Base-by-base conservation (phyloP, 176 grass and related monocot species). In the Avena sativa region DNA sequence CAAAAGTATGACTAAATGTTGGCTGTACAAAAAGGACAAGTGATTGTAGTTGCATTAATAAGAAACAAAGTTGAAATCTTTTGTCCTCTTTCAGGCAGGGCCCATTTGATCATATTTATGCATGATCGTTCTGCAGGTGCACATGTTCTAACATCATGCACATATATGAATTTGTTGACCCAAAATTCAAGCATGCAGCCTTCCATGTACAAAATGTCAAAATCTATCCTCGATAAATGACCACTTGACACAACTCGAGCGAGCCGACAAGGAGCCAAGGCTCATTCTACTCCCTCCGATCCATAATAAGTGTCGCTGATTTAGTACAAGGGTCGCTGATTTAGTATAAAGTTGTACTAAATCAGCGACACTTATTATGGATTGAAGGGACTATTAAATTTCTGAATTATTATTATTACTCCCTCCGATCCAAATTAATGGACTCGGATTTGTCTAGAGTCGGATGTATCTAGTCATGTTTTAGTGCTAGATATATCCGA, bases 91-190 rank as follows among this genome's bases (percentile, higher is more conserved):
- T 40, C 20, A 43, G 67, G 67, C 67, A 71, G 67, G 67, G 67
- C 8, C 34, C 8, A 43, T 43, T 71, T 17, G 67, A 71, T 71
- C 34, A 71, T 4, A 71, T 20, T 71, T 40, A 14, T 71, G 67
- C 36, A 43, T 74, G 46, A 74, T 23, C 26, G 36, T 74, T 74
- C 46, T 74, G 71, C 71, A 74, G 71, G 47, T 74, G 71, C 71
- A 50, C 44, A 15, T 50, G 71, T 74, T 74, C 44, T 74, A 74
- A 74, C 71, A 74, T 74, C n/a, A 74, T 34, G 32, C 21, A 12
- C 62, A 69, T 69, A 69, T 74, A 74, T 50, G 44, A 74, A 74
- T 49, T 74, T 74, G 44, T 74, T 74, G 71, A 74, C 71, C 71
- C 44, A 47, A 73, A 71, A 50, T 46, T 74, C n/a, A 74, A 74